Percentiles rank a stretch among this genome's conserved stretches.
Conservation (phyloP, 2,329 filamentous ascomycete genomes). For the Mycosphaerella arachidis region DNA sequence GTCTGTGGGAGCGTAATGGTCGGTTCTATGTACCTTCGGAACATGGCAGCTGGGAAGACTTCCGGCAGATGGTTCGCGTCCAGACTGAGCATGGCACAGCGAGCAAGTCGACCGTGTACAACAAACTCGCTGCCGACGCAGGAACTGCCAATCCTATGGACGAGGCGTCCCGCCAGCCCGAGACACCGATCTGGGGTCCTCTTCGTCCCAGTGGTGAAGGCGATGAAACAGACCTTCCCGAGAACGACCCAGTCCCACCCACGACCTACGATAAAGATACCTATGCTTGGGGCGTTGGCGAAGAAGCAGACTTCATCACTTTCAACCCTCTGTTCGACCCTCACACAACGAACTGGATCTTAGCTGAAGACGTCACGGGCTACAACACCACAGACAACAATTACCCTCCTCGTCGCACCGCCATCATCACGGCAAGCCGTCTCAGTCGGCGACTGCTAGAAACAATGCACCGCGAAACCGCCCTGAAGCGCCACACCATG, state of each 20-base stretch:
- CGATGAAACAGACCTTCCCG: constrained; percentile 47
- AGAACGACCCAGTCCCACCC: constrained; percentile 52
- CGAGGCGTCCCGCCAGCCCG: constrained; percentile 37
- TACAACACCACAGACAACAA: constrained; percentile 51
- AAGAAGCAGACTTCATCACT: constrained; percentile 71
- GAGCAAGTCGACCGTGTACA: constrained; percentile 42
- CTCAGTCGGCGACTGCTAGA: constrained; percentile 62
- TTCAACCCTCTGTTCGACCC: constrained; percentile 74
- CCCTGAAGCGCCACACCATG: constrained; percentile 64
- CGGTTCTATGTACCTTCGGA: constrained; percentile 71
- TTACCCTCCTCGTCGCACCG: constrained; percentile 62
- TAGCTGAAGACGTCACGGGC: constrained; percentile 65
- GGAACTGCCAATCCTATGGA: constrained; percentile 39
- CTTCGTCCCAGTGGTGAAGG: constrained; percentile 39
- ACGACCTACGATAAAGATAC: constrained; percentile 52
- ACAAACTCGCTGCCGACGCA: constrained; percentile 30
- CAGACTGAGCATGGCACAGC: constrained; percentile 55
- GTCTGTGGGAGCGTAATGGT: constrained; percentile 72
- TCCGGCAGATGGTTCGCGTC: constrained; percentile 59
- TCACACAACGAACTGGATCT: constrained; percentile 67
- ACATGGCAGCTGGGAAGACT: constrained; percentile 69
- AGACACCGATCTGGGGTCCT: constrained; percentile 49
- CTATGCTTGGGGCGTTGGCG: constrained; percentile 62
- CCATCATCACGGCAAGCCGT: constrained; percentile 68
- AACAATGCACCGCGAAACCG: constrained; percentile 72